Evolutionary conservation across 176 grass and related monocot genomes (phyloP), one percentile per base, ranked within the genome.

Genomic region (Bonia amplexicaulis): DNA sequence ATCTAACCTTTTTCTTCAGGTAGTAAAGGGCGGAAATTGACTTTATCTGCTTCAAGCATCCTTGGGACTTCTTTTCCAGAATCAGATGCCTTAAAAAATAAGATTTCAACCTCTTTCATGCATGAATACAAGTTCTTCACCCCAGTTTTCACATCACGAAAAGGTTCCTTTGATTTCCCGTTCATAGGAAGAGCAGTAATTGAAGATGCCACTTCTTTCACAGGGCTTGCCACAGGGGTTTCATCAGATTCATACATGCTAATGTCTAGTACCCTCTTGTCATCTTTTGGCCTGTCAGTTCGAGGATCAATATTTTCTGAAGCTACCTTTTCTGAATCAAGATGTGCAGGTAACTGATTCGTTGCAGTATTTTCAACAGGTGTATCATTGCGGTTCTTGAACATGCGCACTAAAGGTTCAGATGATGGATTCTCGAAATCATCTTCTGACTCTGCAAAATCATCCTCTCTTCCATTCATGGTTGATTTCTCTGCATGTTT

Each of bases 11-110:
- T 92, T 86, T 96, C 91, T 85, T 92, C 86, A 20, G 88, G 83
- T 61, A 90, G 74, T 73, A 92, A 84, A 86, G 96, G 90, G 25
- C 86, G 88, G 35, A 96, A 88, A 68, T 99, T 89, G 63, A 99
- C 71, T 96, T 92, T 96, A 79, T 94, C 88, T 55, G 96, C 91
- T 88, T 99, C 96, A 71, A 99, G 89, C 96, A 99, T 99, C 86
- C 91, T 96, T 15, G 90, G 93, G 81, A 99, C 93, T 88, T 99
- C 96, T 94, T 78, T 92, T 82, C 96, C 96, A 59, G 91, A 94
- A 86, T 96, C 96, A 74, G 88, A 95, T 70, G 91, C 93, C 90
- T 87, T 99, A 5, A 82, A 71, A 89, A 99, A 99, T 71, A 96
- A 90, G 6, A 86, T 71, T 84, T 99, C 93, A 69, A 99, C 62